Base-by-base conservation (phyloP, 352 stramenopile species). In the Phytophthora sansomeana region DNA sequence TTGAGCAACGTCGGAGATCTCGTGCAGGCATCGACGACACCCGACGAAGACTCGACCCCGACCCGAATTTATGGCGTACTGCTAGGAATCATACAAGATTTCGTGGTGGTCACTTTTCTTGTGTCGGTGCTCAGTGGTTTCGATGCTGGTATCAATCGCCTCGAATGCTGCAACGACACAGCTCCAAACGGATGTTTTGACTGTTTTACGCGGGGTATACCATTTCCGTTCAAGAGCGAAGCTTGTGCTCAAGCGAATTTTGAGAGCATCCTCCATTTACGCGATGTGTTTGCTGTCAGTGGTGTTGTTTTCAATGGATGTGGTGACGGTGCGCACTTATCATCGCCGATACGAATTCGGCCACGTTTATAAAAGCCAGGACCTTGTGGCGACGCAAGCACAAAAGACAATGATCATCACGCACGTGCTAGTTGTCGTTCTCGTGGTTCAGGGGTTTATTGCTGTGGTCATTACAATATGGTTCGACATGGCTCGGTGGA, bases 401-500 rank as follows among this genome's bases (percentile, higher is more conserved):
- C 43, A 65, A 17, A 47, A 71, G 10, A 39, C 30, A 2, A 67
- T 6, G 7, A 68, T 52, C 11, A 29, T 35, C 3, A 39, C 9
- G 9, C 32, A 58, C 13, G 54, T 54, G 3, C 11, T 67, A 1
- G 24, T 58, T 26, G 29, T 58, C 10, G 35, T 58, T 1, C 28
- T 77, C 2, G 16, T 44, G 5, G 28, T 53, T 6, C 64, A 72
- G 28, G 58, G 52, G 1, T 8, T 61, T 10, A 65, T 77, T 10
- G 58, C 64, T 8, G n/a, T 29, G 2, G 36, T 64, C 11, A 47
- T 41, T 14, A 48, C 61, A n/a, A 36, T 71, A 9, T 77, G 69
- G 69, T 50, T 74, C 41, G 59, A 77, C 16, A 36, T 77, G n/a
- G 60, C 69, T 33, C 48, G 64, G 9, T 77, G 69, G 69, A 66